Conservation (phyloP, 176 grass and related monocot genomes). For the Musa beccarii region DNA sequence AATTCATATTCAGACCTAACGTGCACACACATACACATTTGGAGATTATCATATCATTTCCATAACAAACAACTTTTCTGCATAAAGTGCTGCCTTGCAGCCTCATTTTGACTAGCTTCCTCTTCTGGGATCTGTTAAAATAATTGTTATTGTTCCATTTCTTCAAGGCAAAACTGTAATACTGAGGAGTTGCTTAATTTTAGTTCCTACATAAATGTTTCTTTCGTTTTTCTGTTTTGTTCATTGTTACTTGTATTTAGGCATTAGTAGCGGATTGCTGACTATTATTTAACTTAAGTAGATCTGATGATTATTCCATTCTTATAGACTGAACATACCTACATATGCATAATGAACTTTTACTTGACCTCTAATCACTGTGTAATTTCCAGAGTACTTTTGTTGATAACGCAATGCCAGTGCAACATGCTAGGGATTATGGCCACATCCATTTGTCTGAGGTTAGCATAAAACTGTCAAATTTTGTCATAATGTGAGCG, state of each 20-base stretch:
- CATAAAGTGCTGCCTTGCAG: neutral
- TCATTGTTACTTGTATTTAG: neutral
- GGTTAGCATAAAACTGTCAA: slow-evolving; percentile 33
- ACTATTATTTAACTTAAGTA: too few relatives aligned
- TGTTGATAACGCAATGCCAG: slow-evolving; percentile 56
- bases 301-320: neutral
- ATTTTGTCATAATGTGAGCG: neutral
- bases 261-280: neutral
- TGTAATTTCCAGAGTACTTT: slow-evolving; percentile 61
- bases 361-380: neutral
- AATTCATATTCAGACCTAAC: too few relatives aligned
- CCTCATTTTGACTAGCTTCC: neutral
- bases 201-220: neutral
- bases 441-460: slow-evolving; percentile 79
- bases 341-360: neutral
- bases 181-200: neutral
- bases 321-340: neutral
- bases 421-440: slow-evolving; percentile 73
- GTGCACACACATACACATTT: too few relatives aligned
- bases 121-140: neutral
- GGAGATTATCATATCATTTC: too few relatives aligned
- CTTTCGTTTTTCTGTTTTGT: neutral
- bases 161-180: neutral
- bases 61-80: neutral
- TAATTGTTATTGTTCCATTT: neutral